Percentiles rank a stretch among this genome's conserved stretches.
phyloP scores from a whole-genome alignment of 1,284 basidiomycete species.

The Ceratobasidium sp. region DNA sequence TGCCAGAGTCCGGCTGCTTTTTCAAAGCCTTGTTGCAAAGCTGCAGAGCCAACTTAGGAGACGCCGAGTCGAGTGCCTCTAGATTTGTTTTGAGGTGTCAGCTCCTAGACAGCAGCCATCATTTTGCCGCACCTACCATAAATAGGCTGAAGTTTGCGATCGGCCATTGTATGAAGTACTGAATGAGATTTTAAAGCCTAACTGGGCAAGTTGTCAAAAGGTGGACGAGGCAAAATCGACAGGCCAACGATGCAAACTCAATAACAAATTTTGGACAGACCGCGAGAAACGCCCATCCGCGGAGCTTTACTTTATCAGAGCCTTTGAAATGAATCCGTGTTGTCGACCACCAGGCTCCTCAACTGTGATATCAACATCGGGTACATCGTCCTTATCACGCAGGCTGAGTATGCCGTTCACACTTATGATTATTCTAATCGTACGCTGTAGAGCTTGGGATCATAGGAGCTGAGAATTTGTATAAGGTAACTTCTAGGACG shows the following conservation, averaged over 20 bases:
- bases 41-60: constrained; percentile 86
- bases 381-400: background rate
- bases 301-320: constrained; percentile 7
- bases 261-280: constrained; percentile 46
- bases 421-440: background rate
- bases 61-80: constrained; percentile 87
- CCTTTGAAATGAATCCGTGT: background rate
- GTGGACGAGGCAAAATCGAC: constrained; percentile 1
- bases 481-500: no score
- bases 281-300: constrained; percentile 43
- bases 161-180: constrained; percentile 17
- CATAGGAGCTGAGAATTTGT: no score
- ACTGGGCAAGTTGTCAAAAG: constrained; percentile 2
- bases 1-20: constrained; percentile 77
- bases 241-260: constrained; percentile 37
- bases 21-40: constrained; percentile 88
- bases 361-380: background rate
- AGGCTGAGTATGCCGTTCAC: background rate
- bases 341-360: background rate
- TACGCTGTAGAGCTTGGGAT: no score
- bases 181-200: background rate
- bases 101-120: background rate
- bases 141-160: constrained; percentile 44
- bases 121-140: constrained; percentile 20
- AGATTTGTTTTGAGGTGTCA: constrained; percentile 41